Evolutionary conservation across 768 basidiomycete genomes (phyloP).

Genomic region (Lactarius pseudohatsudake): DNA sequence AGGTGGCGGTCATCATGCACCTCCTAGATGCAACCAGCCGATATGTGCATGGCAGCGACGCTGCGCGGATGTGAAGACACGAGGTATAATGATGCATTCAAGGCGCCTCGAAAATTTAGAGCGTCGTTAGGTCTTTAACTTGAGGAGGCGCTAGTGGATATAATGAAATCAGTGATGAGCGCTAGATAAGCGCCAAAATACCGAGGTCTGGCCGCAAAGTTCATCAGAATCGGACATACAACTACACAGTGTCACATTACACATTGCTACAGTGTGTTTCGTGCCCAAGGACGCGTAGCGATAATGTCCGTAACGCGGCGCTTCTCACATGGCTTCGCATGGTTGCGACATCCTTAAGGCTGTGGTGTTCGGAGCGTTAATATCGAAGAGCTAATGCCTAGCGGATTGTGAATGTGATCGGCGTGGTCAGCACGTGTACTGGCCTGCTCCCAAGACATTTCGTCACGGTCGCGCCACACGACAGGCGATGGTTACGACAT

Average conservation of each 20-base stretch:
- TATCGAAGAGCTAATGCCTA: not conserved
- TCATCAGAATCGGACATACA: not conserved
- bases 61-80: not conserved
- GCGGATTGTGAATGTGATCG: slow-evolving; percentile 11
- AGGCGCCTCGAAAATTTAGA: not conserved
- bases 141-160: not conserved
- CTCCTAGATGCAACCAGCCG: slow-evolving; percentile 3
- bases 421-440: slow-evolving; percentile 12
- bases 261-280: not conserved
- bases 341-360: not conserved
- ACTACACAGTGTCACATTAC: not conserved
- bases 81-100: slow-evolving; percentile 1
- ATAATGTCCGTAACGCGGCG: not conserved
- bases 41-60: slow-evolving; percentile 5
- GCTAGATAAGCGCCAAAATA: not conserved
- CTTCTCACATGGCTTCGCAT: not conserved
- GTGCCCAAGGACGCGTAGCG: not conserved
- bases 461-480: not conserved
- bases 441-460: not conserved
- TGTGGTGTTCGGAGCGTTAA: not conserved
- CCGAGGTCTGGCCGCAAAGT: not conserved
- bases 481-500: not conserved
- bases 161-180: not conserved
- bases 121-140: not conserved
- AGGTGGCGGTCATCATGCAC: slow-evolving; percentile 7